Percentiles rank a stretch among this genome's conserved stretches.
phyloP scores from a whole-genome alignment of 2,329 filamentous ascomycete genomes.

The Xylaria sp. region DNA sequence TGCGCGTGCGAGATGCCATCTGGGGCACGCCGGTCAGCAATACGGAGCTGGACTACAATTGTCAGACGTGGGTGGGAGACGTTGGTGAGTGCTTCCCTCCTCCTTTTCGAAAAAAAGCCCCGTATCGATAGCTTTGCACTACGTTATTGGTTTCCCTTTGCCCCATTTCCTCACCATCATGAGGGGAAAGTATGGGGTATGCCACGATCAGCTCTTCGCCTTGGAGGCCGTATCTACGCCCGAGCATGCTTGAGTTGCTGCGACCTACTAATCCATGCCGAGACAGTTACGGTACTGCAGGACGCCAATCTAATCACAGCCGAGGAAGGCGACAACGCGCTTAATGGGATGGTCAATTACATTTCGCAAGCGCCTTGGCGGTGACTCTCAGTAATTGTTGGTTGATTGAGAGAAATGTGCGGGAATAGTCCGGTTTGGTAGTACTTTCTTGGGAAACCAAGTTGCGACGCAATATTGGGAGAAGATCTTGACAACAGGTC shows the following conservation, averaged over 20 bases:
- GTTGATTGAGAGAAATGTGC: background rate
- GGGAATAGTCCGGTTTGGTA: background rate
- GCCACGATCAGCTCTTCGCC: background rate
- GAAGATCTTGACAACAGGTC: constrained; percentile 8
- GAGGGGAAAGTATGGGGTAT: background rate
- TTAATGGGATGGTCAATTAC: constrained; percentile 49
- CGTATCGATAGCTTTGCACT: background rate
- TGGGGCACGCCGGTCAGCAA: constrained; percentile 45
- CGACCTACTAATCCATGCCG: constrained; percentile 24
- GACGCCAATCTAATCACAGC: constrained; percentile 46
- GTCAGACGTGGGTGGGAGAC: constrained; percentile 48
- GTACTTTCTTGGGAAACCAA: constrained; percentile 11
- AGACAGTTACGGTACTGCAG: constrained; percentile 44
- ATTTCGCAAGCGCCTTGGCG: constrained; percentile 48
- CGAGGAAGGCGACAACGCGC: constrained; percentile 47
- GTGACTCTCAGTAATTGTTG: constrained; percentile 20
- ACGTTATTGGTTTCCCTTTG: background rate
- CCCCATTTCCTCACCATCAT: background rate
- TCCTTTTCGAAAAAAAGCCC: background rate
- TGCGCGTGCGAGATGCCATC: constrained; percentile 44
- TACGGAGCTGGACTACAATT: constrained; percentile 45
- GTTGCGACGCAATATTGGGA: constrained; percentile 11
- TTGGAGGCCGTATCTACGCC: background rate
- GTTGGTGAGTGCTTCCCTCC: constrained; percentile 35
- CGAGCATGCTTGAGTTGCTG: background rate